Base-by-base conservation (phyloP, 495 filamentous ascomycete species). In the Thozetella sp. region DNA sequence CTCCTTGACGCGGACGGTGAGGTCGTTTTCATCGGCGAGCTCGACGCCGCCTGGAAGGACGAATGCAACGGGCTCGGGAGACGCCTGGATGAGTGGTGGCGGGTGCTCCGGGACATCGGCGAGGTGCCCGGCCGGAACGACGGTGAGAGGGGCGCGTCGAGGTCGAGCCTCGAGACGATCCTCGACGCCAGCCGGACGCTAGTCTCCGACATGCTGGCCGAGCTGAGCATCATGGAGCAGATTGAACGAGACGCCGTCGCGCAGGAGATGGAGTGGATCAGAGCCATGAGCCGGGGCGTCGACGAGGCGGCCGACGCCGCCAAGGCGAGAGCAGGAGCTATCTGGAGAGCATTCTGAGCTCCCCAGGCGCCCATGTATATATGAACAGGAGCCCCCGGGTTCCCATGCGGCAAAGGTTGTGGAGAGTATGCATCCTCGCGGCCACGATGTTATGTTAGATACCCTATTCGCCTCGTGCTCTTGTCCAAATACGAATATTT, bases 241-340 rank as follows among this genome's bases (percentile, higher is more conserved):
- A 77, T 84, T 30, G 77, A 83, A 66, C 60, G 64, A 24, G 80
- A 82, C 55, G 76, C 73, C 4, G 64, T 73, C 37, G 61, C 59
- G 15, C 65, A 69, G 20, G 82, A 85, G 67, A 69, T 69, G 26
- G 64, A 62, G 22, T 85, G 82, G 82, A 78, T 84, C 52, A 70
- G 65, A 59, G 57, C 48, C 50, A 77, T 81, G 71, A 83, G 81
- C 58, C 59, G 72, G 23, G 68, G 65, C 20, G 64, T 67, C 12
- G 70, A 64, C 37, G 61, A 66, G 53, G 61, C 64, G 11, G 48
- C 2, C 15, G 56, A 52, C 1, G 15, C 27, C 13, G 48, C 22
- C 15, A 30, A 19, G 43, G 54, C 57, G n/a, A 53, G 67, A 48
- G 71, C 68, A 12, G 70, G 68, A 12, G 72, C 72, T 23, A 68